Base-by-base conservation (phyloP, 2,329 filamentous ascomycete genomes). In the Nothophoma quercina region DNA sequence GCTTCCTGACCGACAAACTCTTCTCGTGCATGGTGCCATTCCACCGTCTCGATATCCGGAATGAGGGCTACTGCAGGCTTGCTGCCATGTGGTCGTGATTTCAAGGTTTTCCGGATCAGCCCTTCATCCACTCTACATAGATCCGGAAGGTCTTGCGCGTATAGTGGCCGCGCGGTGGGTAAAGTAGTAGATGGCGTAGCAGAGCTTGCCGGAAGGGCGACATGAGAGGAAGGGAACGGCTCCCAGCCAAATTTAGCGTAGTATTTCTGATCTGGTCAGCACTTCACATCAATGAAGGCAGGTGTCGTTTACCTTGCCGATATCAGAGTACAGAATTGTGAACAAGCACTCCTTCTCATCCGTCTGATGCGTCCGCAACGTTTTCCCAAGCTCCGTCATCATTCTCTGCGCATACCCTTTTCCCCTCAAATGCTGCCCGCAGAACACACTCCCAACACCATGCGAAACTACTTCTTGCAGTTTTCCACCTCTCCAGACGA, bases 241-340 rank as follows among this genome's bases (percentile, higher is more conserved):
- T 85, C 81, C 93, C 93, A 97, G 36, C 91, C 91, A 58, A 85
- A 81, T 25, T 79, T 81, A 3, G 88, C 84, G 75, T 97, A 97
- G 75, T 92, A 97, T 30, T 79, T 78, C 78, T 91, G 89, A 72
- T 72, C 93, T 83, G 87, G 95, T 93, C 48, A 88, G 81, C 50
- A 82, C n/a, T 21, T 10, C 7, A 7, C 18, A 82, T 10, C 86
- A 89, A 71, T 91, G 85, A 82, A 34, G 73, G 68, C 21, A 7
- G n/a, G 18, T 5, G 23, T 12, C 81, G 73, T 35, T 68, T 62
- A 58, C 82, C 81, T 60, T 79, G 16, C 93, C 91, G 59, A 96
- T 92, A 65, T 96, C 91, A 7, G 91, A 96, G 74, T 87, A 96
- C 7, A 97, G 80, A 7, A 96, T 83, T 0, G 90, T 93, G 73